Base-by-base conservation (phyloP, 805 yeast species). In the Candida hungchunana region DNA sequence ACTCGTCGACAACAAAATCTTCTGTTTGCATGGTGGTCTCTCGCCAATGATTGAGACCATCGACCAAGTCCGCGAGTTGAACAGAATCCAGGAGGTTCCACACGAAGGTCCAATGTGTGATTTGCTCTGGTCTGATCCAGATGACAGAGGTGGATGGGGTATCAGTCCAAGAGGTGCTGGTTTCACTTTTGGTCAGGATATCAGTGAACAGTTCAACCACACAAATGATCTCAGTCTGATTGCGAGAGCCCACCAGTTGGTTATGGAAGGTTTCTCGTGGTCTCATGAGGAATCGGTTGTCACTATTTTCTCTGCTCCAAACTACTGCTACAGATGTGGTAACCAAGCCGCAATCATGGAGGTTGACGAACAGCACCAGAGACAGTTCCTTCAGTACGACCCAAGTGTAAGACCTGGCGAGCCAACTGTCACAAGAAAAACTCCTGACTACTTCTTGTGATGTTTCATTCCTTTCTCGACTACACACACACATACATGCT, bases 41-140 rank as follows among this genome's bases (percentile, higher is more conserved):
- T 85, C 95, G 18, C 97, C 97, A 53, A 82, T 85, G 85, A 84
- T 88, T 60, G 95, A 86, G 63, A 80, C 94, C 20, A 78, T 88
- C 46, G 96, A 88, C 60, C 95, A 89, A 64, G 93, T 88, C 22
- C 75, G 96, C 58, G 93, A 82, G 53, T 69, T 88, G 49, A 87
- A 87, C 66, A 75, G 97, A 69, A 76, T 84, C 56, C 96, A 88
- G 65, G 97, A 88, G 66, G 96, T 89, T 31, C 97, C 97, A 26
- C 97, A 88, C 57, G 96, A 89, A 61, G 97, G 97, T 29, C 95
- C 96, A 44, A 87, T 89, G 96, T 89, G 96, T 66, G 97, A 89
- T 60, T 70, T 89, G 53, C 69, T 89, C 48, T 89, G 97, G 97
- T 85, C 95, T 4, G 97, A 89, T 62, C 97, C 97, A 19, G 97